A percentile compares a stretch with the other conserved stretches of the same genome.
Evolutionary conservation across 2,329 filamentous ascomycete species (phyloP).

Genomic region (Fusarium sp.): DNA sequence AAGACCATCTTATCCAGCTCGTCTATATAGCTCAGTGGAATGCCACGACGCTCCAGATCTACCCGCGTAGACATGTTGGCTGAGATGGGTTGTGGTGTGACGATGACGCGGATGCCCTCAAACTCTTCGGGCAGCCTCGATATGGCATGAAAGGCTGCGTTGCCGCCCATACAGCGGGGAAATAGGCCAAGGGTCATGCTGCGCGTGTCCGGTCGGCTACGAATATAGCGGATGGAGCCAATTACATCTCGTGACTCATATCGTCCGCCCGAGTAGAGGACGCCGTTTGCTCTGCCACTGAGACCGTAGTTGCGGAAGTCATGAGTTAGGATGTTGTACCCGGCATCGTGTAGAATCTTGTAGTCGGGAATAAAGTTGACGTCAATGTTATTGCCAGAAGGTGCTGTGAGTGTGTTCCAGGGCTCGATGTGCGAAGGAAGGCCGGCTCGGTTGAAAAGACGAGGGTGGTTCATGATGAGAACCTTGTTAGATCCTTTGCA

Average conservation of each 20-base stretch:
- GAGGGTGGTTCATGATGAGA: slow-evolving; percentile 10
- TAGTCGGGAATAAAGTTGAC: slow-evolving; percentile 8
- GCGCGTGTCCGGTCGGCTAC: neutral
- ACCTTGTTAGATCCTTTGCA: neutral
- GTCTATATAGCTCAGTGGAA: neutral
- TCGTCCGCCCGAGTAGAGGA: slow-evolving; percentile 1
- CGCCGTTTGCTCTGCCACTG: slow-evolving; percentile 1
- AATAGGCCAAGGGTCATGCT: neutral
- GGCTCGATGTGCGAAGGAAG: neutral
- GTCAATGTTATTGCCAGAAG: slow-evolving; percentile 1
- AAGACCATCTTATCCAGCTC: slow-evolving; percentile 2
- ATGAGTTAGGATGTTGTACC: neutral
- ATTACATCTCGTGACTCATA: slow-evolving; percentile 1
- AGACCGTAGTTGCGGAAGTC: slow-evolving; percentile 1
- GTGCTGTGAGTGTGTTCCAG: neutral
- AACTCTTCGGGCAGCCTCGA: neutral
- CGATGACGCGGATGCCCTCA: neutral
- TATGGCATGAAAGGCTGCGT: neutral
- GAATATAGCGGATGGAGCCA: neutral
- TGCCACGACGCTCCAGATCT: neutral
- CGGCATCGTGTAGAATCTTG: slow-evolving; percentile 1
- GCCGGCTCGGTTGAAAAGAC: slow-evolving; percentile 1
- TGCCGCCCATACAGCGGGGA: neutral
- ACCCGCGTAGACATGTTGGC: neutral
- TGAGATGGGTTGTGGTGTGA: neutral